phyloP scores from a whole-genome alignment of 2,329 filamentous ascomycete genomes.

The Penicillium verrucosum region DNA sequence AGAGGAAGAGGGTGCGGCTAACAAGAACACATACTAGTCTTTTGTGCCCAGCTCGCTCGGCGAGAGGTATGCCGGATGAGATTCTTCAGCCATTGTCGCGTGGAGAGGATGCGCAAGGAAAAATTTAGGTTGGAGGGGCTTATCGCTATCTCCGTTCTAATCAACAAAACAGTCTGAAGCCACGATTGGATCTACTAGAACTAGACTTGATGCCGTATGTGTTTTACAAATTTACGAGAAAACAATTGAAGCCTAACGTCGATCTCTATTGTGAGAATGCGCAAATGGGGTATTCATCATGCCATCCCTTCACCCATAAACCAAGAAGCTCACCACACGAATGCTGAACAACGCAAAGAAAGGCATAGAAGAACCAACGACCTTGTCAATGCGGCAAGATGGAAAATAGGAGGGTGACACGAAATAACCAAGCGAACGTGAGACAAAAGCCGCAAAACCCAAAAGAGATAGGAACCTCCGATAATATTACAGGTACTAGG shows the following conservation, averaged over 20 bases:
- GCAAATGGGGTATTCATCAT: slow-evolving; percentile 22
- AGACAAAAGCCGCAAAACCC: slow-evolving; percentile 1
- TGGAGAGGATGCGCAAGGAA: slow-evolving; percentile 7
- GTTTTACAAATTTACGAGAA: background rate
- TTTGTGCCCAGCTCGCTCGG: slow-evolving; percentile 83
- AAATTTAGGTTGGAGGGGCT: slow-evolving; percentile 14
- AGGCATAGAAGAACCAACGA: slow-evolving; percentile 4
- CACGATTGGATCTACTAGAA: background rate
- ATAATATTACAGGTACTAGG: slow-evolving; percentile 39
- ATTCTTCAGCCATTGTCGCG: slow-evolving; percentile 24
- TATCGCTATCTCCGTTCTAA: slow-evolving; percentile 11
- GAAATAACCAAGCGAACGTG: slow-evolving; percentile 16
- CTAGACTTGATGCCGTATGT: background rate
- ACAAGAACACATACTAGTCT: slow-evolving; percentile 66
- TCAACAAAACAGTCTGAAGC: background rate
- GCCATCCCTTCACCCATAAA: slow-evolving; percentile 12
- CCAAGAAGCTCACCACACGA: slow-evolving; percentile 4
- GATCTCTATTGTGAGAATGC: slow-evolving; percentile 23
- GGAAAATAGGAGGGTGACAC: background rate
- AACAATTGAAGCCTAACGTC: slow-evolving; percentile 4
- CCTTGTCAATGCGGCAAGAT: slow-evolving; percentile 11
- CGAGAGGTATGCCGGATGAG: slow-evolving; percentile 63
- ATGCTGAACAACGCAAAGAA: slow-evolving; percentile 10
- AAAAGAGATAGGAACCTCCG: slow-evolving; percentile 10
- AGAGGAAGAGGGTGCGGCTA: background rate